These are phyloP conservation scores for Cladosporium halotolerans DNA, from an alignment of 2,329 filamentous ascomycete species.

Conservation along the genomic window DNA sequence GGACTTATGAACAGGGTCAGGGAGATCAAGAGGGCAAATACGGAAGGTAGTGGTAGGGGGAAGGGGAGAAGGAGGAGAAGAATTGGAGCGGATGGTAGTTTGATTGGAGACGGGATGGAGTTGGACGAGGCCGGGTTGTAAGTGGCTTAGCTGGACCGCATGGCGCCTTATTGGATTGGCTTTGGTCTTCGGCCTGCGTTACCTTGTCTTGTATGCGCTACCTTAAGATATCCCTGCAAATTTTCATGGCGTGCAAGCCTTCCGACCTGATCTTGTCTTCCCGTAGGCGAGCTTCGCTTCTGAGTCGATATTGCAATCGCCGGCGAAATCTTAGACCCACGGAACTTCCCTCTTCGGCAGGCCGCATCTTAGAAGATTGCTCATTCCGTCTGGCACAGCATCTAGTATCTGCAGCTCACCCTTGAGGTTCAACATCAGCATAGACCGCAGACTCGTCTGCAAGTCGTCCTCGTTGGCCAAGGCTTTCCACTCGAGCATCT, in stretches of 20 bases:
- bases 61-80: constrained; percentile 6
- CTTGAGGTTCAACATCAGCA: constrained; percentile 69
- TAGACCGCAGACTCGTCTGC: constrained; percentile 57
- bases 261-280: too few relatives aligned
- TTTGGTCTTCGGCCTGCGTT: too few relatives aligned
- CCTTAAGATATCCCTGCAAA: too few relatives aligned
- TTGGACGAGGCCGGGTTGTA: constrained; percentile 14
- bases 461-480: constrained; percentile 29
- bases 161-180: neutral
- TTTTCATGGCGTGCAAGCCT: neutral
- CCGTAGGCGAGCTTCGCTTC: too few relatives aligned
- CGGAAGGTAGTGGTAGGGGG: neutral
- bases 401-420: constrained; percentile 61
- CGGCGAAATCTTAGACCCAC: too few relatives aligned
- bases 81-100: neutral
- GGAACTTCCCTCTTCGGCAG: neutral
- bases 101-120: constrained; percentile 16
- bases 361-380: constrained; percentile 15
- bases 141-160: neutral
- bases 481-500: constrained; percentile 39
- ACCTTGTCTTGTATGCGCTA: neutral
- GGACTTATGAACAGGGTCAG: constrained; percentile 13
- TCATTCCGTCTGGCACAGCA: constrained; percentile 21
- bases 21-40: constrained; percentile 9
- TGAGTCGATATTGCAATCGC: too few relatives aligned